Conservation (phyloP, 2,329 filamentous ascomycete species). For the Beauveria brongniartii region DNA sequence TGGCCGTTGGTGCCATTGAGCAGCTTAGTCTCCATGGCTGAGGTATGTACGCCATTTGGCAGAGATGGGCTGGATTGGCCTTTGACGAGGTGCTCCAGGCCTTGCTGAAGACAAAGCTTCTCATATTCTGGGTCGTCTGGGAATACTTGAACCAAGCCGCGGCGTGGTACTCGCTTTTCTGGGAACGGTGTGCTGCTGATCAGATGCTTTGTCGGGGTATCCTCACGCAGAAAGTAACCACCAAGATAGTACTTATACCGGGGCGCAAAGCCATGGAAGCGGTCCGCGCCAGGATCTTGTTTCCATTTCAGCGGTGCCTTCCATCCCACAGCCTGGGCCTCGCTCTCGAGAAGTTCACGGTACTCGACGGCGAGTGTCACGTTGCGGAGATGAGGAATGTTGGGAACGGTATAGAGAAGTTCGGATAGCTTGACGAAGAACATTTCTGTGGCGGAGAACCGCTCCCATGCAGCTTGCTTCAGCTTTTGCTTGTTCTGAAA, state of each 20-base stretch:
- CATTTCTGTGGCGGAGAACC: constrained; percentile 51
- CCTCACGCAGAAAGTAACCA: constrained; percentile 45
- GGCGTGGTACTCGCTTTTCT: constrained; percentile 46
- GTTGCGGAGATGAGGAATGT: constrained; percentile 48
- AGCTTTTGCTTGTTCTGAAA: constrained; percentile 38
- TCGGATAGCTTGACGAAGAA: constrained; percentile 59
- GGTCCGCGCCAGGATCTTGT: constrained; percentile 45
- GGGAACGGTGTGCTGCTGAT: constrained; percentile 47
- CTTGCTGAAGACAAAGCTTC: constrained; percentile 47
- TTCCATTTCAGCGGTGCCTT: constrained; percentile 47
- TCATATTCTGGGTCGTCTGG: constrained; percentile 51
- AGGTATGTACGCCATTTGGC: constrained; percentile 40
- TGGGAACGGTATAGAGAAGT: constrained; percentile 50
- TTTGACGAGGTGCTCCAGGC: constrained; percentile 45
- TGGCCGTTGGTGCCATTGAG: constrained; percentile 12
- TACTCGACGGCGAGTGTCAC: constrained; percentile 51
- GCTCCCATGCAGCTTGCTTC: constrained; percentile 40
- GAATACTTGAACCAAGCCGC: constrained; percentile 43
- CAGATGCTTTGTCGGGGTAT: constrained; percentile 36
- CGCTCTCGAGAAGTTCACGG: constrained; percentile 47
- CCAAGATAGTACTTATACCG: constrained; percentile 51
- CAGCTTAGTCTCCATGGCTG: constrained; percentile 31
- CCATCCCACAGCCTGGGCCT: constrained; percentile 35
- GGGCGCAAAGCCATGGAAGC: constrained; percentile 46
- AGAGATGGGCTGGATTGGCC: constrained; percentile 35